Conservation (phyloP, 1,284 basidiomycete genomes). For the Ceratobasidium sp. region DNA sequence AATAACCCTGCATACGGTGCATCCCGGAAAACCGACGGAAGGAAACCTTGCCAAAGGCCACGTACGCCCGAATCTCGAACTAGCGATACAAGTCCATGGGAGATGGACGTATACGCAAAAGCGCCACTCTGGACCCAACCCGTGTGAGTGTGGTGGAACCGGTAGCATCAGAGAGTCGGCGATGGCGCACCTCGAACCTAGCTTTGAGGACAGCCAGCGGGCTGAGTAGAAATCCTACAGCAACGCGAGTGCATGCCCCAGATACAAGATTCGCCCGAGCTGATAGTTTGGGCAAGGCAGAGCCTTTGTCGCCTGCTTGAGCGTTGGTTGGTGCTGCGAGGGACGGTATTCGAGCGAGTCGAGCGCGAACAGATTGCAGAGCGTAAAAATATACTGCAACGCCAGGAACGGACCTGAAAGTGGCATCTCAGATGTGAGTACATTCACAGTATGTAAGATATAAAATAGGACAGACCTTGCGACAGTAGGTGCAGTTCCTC, state of each 20-base stretch:
- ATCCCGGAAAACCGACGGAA: constrained; percentile 92
- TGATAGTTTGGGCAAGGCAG: constrained; percentile 82
- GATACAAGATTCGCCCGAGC: constrained; percentile 89
- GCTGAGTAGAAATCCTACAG: constrained; percentile 90
- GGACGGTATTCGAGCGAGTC: constrained; percentile 76
- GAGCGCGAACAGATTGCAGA: constrained; percentile 80
- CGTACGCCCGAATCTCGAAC: constrained; percentile 76
- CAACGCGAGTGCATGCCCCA: constrained; percentile 87
- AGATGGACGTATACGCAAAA: constrained; percentile 79
- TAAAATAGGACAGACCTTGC: constrained; percentile 65
- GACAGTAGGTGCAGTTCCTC: constrained; percentile 87
- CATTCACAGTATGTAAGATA: neutral
- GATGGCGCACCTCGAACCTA: constrained; percentile 83
- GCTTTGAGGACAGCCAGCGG: constrained; percentile 97
- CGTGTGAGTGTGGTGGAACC: neutral
- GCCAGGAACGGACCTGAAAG: constrained; percentile 88
- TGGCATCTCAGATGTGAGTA: neutral
- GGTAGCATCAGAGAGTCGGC: neutral
- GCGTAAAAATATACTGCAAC: constrained; percentile 93
- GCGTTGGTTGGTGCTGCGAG: constrained; percentile 60
- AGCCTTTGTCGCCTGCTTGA: constrained; percentile 56
- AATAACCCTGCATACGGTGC: constrained; percentile 98
- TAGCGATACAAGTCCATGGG: constrained; percentile 73
- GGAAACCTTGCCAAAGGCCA: constrained; percentile 89
- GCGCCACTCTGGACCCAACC: constrained; percentile 74